phyloP scores from a whole-genome alignment of 1,139 yeast genomes.

The Nematodospora anomalae region DNA sequence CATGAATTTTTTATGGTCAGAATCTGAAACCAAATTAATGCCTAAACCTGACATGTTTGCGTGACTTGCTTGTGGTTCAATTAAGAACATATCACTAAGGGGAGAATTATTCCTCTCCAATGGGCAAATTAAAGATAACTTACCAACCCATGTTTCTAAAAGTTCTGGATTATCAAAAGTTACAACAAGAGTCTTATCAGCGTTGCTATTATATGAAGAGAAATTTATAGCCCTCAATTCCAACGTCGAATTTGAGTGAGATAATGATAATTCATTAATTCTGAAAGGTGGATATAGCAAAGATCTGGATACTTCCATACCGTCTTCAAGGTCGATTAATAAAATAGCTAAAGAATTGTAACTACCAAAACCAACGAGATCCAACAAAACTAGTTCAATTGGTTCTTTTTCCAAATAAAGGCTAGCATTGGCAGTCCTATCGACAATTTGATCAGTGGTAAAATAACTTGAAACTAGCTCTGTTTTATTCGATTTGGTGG shows the following conservation, averaged over 20 bases:
- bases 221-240: conserved; percentile 29
- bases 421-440: conserved; percentile 25
- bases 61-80: conserved; percentile 21
- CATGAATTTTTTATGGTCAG: conserved; percentile 11
- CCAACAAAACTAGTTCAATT: conserved; percentile 35
- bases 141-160: conserved; percentile 28
- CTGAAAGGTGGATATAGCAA: conserved; percentile 47
- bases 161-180: conserved; percentile 21
- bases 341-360: conserved; percentile 45
- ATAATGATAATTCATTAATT: conserved; percentile 28
- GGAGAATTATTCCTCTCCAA: conserved; percentile 28
- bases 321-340: conserved; percentile 16
- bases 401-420: conserved; percentile 15
- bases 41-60: conserved; percentile 36
- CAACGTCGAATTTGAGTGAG: conserved; percentile 22
- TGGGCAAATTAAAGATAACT: conserved; percentile 34
- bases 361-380: conserved; percentile 22
- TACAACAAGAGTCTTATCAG: conserved; percentile 14
- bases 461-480: conserved; percentile 40
- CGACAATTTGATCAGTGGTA: conserved; percentile 36
- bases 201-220: conserved; percentile 12
- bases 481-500: conserved; percentile 10
- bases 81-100: conserved; percentile 22
- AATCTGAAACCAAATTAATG: conserved; percentile 30
- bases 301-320: conserved; percentile 22